Conservation (phyloP, 768 basidiomycete genomes). For the Tricholoma furcatifolium region DNA sequence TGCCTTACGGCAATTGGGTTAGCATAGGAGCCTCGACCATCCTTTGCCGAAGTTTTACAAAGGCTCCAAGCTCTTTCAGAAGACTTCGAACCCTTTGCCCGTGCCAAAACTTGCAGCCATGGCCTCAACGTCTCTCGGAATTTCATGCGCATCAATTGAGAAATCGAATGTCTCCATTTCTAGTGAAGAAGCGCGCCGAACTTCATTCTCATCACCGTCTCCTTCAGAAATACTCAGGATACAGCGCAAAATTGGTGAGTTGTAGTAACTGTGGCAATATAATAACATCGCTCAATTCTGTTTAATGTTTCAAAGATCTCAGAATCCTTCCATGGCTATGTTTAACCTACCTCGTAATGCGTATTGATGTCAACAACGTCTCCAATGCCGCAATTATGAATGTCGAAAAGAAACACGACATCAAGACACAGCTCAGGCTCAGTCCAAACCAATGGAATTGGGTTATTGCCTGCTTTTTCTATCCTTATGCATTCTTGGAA, state of each 20-base stretch:
- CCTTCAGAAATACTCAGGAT: conserved; percentile 4
- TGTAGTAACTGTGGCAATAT: not conserved
- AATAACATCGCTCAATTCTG: not conserved
- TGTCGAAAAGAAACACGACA: conserved; percentile 12
- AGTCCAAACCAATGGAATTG: conserved; percentile 15
- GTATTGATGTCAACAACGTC: conserved; percentile 14
- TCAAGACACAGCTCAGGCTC: conserved; percentile 12
- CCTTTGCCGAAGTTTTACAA: not conserved
- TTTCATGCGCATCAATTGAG: not conserved
- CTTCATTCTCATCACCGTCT: not conserved
- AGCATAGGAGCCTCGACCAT: not conserved
- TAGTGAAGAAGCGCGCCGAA: not conserved
- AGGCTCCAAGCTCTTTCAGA: not conserved
- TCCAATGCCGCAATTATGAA: conserved; percentile 16
- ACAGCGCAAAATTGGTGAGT: conserved; percentile 13
- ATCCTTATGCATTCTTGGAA: conserved; percentile 14
- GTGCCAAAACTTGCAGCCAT: not conserved
- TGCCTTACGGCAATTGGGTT: not conserved
- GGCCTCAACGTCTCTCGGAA: not conserved
- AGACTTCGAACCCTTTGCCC: not conserved
- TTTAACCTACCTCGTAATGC: conserved; percentile 15
- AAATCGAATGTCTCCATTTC: not conserved
- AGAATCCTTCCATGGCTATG: conserved; percentile 15
- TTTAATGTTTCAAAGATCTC: not conserved
- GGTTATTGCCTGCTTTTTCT: conserved; percentile 16